Evolutionary conservation across 768 basidiomycete genomes (phyloP).

Genomic region (Daedaleopsis nitida): DNA sequence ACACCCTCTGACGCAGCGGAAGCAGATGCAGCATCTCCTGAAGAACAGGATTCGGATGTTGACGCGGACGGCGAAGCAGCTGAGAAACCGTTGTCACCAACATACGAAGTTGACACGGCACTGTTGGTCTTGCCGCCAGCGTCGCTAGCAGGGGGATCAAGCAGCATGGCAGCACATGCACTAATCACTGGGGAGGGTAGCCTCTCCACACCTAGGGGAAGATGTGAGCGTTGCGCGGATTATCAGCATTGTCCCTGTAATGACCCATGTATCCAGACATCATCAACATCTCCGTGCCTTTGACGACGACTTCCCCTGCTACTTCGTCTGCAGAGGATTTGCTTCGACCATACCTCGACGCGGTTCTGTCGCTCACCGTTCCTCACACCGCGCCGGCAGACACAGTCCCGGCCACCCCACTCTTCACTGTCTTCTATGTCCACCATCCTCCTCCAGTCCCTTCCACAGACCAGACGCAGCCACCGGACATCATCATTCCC

Average conservation of each 20-base stretch:
- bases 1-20: slow-evolving; percentile 29
- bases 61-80: neutral
- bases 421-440: slow-evolving; percentile 60
- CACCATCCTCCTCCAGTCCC: slow-evolving; percentile 36
- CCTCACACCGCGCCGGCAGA: slow-evolving; percentile 6
- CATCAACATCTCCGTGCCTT: slow-evolving; percentile 58
- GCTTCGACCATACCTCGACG: slow-evolving; percentile 60
- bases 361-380: slow-evolving; percentile 37
- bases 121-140: slow-evolving; percentile 77
- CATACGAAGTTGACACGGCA: slow-evolving; percentile 54
- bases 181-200: slow-evolving; percentile 74
- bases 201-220: slow-evolving; percentile 71
- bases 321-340: slow-evolving; percentile 40
- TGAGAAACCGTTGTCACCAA: neutral
- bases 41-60: slow-evolving; percentile 23
- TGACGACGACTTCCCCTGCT: slow-evolving; percentile 25
- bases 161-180: slow-evolving; percentile 51
- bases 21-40: slow-evolving; percentile 19
- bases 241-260: neutral
- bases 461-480: neutral
- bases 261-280: slow-evolving; percentile 45
- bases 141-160: slow-evolving; percentile 50
- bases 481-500: slow-evolving; percentile 32
- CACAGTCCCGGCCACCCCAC: slow-evolving; percentile 32
- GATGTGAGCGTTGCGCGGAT: slow-evolving; percentile 50